Evolutionary conservation across 257 asterid genomes (phyloP), one percentile per base, ranked within the genome.

Genomic region (Cinchona pubescens): DNA sequence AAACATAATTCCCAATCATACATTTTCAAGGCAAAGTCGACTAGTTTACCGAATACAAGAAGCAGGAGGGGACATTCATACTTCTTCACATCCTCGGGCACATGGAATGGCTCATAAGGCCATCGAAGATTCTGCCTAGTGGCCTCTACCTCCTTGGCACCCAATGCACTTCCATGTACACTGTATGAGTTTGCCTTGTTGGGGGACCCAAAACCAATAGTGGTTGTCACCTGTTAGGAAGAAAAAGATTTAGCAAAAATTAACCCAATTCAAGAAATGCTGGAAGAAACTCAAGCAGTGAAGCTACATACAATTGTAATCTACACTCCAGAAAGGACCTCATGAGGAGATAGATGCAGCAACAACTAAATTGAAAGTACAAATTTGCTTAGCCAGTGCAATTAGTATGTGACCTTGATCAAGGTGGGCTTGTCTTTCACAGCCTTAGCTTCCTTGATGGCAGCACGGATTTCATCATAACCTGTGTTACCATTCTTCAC

Each of bases 51-150:
- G 55, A 74, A 55, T 69, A 13, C 34, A 59, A 23, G 55, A 75
- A 72, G 37, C 48, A 65, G 86, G 86, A 84, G 84, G 56, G 85
- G 86, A 75, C 15, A 61, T 35, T 38, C 82, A 76, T 79, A 92
- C 99, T 83, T 88, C 88, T 94, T 94, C 78, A 94, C 97, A 59
- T 94, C 99, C 59, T 94, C 99, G 3, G 99, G 99, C 67, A 94
- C 97, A 48, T 85, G 89, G 87, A 85, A 85, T 34, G 89, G 85
- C 88, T 94, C 99, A 71, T 75, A 83, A 73, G 99, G 97, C 99
- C 99, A 94, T 73, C 90, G 96, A 64, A 94, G 97, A 78, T 90
- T 92, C 76, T 85, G 79, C 76, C 99, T 88, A n/a, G 99, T 94
- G 82, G 99, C 99, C 59, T 94, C 97, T 42, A 94, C 99, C 86